Evolutionary conservation across 2,329 filamentous ascomycete species (phyloP).

Genomic region (Phaeosphaeriaceae sp.): DNA sequence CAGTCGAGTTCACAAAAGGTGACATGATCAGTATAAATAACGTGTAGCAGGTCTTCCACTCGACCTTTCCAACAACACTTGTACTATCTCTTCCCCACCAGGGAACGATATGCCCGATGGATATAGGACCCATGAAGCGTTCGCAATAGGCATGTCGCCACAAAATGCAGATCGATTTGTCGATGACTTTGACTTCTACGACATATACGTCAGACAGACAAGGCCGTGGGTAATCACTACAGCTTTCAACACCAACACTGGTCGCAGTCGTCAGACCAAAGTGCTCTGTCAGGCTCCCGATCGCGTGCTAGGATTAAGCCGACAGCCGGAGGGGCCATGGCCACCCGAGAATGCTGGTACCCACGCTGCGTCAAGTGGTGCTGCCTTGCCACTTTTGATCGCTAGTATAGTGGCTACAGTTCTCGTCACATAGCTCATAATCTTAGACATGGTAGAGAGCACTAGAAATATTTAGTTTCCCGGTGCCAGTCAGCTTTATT

Average conservation of each 20-base stretch:
- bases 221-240: conserved; percentile 2
- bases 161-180: not conserved
- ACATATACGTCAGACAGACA: conserved; percentile 1
- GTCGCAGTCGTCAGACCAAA: not conserved
- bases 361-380: not conserved
- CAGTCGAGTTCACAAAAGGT: not conserved
- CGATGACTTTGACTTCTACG: conserved; percentile 1
- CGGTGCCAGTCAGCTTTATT: not conserved
- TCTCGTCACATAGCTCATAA: not conserved
- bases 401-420: not conserved
- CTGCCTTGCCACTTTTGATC: not conserved
- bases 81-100: not conserved
- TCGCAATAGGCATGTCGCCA: not conserved
- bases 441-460: not conserved
- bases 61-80: not conserved
- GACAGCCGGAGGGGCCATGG: not conserved
- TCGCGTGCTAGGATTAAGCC: not conserved
- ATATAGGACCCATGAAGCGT: not conserved
- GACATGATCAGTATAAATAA: not conserved
- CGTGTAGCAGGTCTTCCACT: not conserved
- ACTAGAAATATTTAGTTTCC: not conserved
- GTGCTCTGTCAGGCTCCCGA: not conserved
- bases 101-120: not conserved
- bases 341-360: not conserved
- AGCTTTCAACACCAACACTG: not conserved